phyloP scores from a whole-genome alignment of 495 filamentous ascomycete species.

The Podospora anserina region DNA sequence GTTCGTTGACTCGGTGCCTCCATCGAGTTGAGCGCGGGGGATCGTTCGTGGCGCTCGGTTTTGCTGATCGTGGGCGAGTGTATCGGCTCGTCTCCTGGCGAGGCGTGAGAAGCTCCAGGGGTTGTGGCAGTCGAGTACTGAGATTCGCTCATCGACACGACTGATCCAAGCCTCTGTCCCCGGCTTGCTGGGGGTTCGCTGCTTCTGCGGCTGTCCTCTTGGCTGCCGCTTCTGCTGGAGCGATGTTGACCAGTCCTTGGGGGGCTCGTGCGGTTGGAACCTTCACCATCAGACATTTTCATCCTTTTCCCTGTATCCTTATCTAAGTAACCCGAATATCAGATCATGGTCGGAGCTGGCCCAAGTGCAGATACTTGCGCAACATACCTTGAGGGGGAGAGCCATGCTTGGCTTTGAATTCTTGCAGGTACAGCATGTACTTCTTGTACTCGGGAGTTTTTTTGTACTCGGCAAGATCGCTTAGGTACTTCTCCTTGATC shows the following conservation, averaged over 20 bases:
- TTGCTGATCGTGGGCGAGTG: constrained; percentile 30
- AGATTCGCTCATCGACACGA: constrained; percentile 36
- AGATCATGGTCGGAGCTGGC: neutral
- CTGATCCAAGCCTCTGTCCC: constrained; percentile 40
- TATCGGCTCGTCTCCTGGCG: constrained; percentile 31
- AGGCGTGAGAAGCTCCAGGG: neutral
- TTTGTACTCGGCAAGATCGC: constrained; percentile 66
- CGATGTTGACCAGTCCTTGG: constrained; percentile 33
- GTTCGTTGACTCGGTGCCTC: constrained; percentile 15
- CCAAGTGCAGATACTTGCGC: neutral
- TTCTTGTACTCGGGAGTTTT: constrained; percentile 60
- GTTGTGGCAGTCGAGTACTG: constrained; percentile 21
- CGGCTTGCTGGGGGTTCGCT: constrained; percentile 45
- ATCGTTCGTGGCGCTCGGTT: constrained; percentile 25
- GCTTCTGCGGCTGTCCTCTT: constrained; percentile 41
- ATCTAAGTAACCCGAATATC: constrained; percentile 29
- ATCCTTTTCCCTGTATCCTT: constrained; percentile 46
- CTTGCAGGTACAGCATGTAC: constrained; percentile 64
- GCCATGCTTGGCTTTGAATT: constrained; percentile 67
- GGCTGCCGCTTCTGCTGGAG: constrained; percentile 42
- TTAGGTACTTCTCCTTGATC: constrained; percentile 69
- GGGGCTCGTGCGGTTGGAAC: constrained; percentile 33
- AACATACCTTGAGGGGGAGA: constrained; percentile 45
- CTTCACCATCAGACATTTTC: constrained; percentile 31
- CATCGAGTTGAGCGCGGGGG: constrained; percentile 26